phyloP scores from a whole-genome alignment of 2,329 filamentous ascomycete species.

The Cladosporium austrohemisphaericum region DNA sequence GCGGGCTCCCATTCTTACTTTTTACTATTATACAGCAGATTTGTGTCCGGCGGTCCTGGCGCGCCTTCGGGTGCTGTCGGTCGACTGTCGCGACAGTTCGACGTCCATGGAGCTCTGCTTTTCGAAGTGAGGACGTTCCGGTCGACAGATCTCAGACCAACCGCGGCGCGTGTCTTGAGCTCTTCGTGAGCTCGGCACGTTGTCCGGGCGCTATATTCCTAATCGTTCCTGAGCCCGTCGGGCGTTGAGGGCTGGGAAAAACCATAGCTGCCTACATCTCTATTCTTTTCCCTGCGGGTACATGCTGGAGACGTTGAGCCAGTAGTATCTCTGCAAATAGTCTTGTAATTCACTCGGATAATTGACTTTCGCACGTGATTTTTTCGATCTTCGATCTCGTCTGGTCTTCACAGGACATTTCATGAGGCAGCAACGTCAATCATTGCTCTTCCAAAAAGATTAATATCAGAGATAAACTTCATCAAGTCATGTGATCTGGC shows the following conservation, averaged over 20 bases:
- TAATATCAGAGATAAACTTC: neutral
- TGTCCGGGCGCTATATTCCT: conserved; percentile 79
- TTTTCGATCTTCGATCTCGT: no score
- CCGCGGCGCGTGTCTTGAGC: conserved; percentile 42
- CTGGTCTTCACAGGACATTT: neutral
- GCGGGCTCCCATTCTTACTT: conserved; percentile 18
- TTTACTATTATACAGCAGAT: conserved; percentile 58
- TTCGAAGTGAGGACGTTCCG: conserved; percentile 72
- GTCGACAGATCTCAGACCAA: conserved; percentile 94
- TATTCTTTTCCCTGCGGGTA: no score
- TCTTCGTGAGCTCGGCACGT: conserved; percentile 64
- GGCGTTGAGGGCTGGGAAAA: conserved; percentile 84
- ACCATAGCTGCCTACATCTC: conserved; percentile 61
- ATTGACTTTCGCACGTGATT: no score
- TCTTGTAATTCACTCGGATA: no score
- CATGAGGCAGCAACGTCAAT: neutral
- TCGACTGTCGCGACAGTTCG: conserved; percentile 81
- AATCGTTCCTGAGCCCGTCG: conserved; percentile 84
- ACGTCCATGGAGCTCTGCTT: conserved; percentile 74
- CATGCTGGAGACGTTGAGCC: conserved; percentile 6
- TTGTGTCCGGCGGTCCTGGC: conserved; percentile 82
- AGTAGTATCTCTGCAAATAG: no score
- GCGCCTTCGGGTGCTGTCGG: conserved; percentile 55
- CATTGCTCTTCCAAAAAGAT: neutral
- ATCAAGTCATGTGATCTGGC: neutral